phyloP scores from a whole-genome alignment of 2,329 filamentous ascomycete genomes.

The Cercospora citrullina region DNA sequence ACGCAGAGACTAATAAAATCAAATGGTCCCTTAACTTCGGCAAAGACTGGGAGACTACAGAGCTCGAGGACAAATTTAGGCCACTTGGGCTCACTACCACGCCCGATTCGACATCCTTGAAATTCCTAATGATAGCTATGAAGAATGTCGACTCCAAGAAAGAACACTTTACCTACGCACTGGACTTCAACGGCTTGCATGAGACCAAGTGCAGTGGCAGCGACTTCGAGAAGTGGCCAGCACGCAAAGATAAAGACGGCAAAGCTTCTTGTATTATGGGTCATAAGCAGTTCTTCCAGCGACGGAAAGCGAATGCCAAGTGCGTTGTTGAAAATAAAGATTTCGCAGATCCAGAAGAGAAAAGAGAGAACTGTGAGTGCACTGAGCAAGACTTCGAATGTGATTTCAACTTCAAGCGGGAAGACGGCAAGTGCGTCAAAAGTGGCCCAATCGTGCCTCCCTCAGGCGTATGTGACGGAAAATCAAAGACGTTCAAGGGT shows the following conservation, averaged over 20 bases:
- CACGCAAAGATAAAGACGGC: constrained; percentile 75
- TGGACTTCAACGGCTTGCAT: constrained; percentile 82
- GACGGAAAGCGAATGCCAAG: constrained; percentile 82
- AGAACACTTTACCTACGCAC: constrained; percentile 62
- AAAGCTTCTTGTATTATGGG: constrained; percentile 92
- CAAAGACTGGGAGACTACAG: constrained; percentile 72
- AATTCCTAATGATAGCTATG: constrained; percentile 75
- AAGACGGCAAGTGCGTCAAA: constrained; percentile 69
- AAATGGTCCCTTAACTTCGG: constrained; percentile 90
- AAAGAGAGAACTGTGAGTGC: constrained; percentile 77
- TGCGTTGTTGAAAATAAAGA: constrained; percentile 80
- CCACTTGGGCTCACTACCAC: constrained; percentile 80
- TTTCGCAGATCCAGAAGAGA: constrained; percentile 73
- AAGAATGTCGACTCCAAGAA: constrained; percentile 54
- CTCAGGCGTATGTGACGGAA: constrained; percentile 70
- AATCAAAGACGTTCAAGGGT: constrained; percentile 74
- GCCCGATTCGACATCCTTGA: constrained; percentile 87
- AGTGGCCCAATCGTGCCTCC: constrained; percentile 65
- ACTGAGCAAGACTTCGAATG: constrained; percentile 88
- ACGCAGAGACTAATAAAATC: constrained; percentile 63
- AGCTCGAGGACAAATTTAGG: constrained; percentile 68
- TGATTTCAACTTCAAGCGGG: constrained; percentile 81
- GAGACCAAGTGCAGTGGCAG: constrained; percentile 72
- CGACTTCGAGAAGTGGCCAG: constrained; percentile 87
- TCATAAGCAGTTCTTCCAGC: constrained; percentile 81